phyloP scores from a whole-genome alignment of 1,139 yeast species.

The Saccharomyces hybrid region DNA sequence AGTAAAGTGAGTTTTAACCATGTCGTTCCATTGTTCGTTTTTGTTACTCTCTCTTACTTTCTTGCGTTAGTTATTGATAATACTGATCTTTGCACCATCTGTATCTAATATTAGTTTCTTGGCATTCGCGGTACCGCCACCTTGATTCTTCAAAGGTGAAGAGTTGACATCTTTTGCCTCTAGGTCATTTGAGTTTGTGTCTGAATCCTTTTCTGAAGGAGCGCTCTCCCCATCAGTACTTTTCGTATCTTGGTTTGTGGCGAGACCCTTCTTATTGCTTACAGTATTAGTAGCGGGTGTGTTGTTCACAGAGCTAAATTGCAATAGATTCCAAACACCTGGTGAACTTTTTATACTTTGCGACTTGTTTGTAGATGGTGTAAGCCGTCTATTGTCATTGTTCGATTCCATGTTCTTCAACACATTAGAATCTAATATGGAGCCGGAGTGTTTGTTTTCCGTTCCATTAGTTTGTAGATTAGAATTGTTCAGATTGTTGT shows the following conservation, averaged over 20 bases:
- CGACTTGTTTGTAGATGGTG: constrained; percentile 9
- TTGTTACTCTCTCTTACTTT: neutral
- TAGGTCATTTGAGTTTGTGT: constrained; percentile 4
- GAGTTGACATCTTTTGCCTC: constrained; percentile 10
- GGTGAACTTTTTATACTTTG: constrained; percentile 39
- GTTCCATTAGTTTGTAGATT: neutral
- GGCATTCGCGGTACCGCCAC: neutral
- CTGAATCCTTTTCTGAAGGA: constrained; percentile 5
- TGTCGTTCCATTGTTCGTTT: neutral
- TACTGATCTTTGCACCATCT: constrained; percentile 27
- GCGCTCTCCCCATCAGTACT: constrained; percentile 3
- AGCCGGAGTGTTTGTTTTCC: neutral
- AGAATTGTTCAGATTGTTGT: neutral
- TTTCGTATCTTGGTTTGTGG: constrained; percentile 2
- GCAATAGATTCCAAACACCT: constrained; percentile 73
- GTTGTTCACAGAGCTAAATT: constrained; percentile 49
- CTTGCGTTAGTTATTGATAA: constrained; percentile 14
- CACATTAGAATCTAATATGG: neutral
- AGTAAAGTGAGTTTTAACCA: neutral
- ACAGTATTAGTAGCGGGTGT: constrained; percentile 22
- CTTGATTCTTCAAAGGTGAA: constrained; percentile 17
- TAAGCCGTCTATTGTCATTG: constrained; percentile 2
- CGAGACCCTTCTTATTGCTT: constrained; percentile 5
- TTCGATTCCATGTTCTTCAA: neutral
- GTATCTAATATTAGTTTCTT: constrained; percentile 25